Evolutionary conservation across 192 early-diverging fungal genomes (phyloP), one percentile per base, ranked within the genome.

Genomic region (Phycomyces nitens): DNA sequence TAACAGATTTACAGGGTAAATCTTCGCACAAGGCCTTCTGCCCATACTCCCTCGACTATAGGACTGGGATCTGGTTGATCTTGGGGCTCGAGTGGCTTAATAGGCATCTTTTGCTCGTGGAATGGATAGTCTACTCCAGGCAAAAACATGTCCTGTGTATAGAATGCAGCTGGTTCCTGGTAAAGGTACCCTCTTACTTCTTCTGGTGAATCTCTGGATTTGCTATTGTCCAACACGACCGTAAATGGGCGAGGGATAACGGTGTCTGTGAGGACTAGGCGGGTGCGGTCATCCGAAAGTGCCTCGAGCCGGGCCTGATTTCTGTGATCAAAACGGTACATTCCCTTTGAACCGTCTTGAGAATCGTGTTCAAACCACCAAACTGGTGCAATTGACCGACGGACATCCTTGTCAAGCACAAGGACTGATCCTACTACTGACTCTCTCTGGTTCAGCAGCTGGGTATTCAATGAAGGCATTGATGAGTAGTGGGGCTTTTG

Each of bases 261-360:
- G n/a, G 43, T 60, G 41, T 69, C 68, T 5, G 53, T 63, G 20
- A 69, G 16, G 1, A 58, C 60, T 14, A 69, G 38, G 2, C 38
- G 23, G 11, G 53, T 41, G 11, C 60, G 58, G 18, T 61, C 68
- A 6, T 69, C 66, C 8, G 60, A 62, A 18, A 69, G 49, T 20
- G 68, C 68, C 42, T 73, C 71, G 40, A 73, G 39, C 27, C 71
- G 56, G 4, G 66, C 65, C 44, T 73, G 71, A 50, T 73, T 73
- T 26, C 53, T 73, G 26, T 54, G 27, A 11, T 66, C 65, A 53
- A 73, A 68, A 51, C 65, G 55, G 27, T 56, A 55, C 71, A 66
- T 68, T 5, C 65, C 56, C 51, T 73, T 73, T 42, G 54, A 18
- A 15, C 68, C 68, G 62, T 69, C 60, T 18, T 10, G 18, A 24